These are phyloP conservation scores for Artomyces pyxidatus DNA, from an alignment of 768 basidiomycete species.

Conservation along the genomic window DNA sequence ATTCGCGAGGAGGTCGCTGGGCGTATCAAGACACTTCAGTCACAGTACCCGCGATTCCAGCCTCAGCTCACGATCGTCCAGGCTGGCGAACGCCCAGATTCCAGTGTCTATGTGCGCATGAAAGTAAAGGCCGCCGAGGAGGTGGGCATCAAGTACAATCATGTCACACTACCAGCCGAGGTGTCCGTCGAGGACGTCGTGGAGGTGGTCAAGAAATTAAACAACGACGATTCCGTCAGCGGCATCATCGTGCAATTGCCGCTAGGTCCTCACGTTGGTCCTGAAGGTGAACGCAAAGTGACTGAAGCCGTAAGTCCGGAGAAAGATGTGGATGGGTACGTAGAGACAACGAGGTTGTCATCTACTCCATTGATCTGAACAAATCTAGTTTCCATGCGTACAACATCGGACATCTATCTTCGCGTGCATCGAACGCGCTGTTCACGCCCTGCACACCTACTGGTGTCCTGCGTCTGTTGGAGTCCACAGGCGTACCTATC, in stretches of 20 bases:
- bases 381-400: slow-evolving; percentile 85
- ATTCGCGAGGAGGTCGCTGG: slow-evolving; percentile 72
- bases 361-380: background rate
- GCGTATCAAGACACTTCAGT: slow-evolving; percentile 55
- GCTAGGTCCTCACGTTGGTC: slow-evolving; percentile 70
- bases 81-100: slow-evolving; percentile 88
- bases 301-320: slow-evolving; percentile 92
- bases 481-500: slow-evolving; percentile 73
- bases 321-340: slow-evolving; percentile 96
- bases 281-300: slow-evolving; percentile 80
- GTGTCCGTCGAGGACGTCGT: slow-evolving; percentile 72
- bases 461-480: slow-evolving; percentile 84
- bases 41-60: slow-evolving; percentile 77
- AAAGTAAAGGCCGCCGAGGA: slow-evolving; percentile 94
- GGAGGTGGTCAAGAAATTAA: slow-evolving; percentile 69
- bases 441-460: slow-evolving; percentile 95
- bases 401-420: slow-evolving; percentile 93
- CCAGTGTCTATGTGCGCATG: slow-evolving; percentile 91
- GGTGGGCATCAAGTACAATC: slow-evolving; percentile 82
- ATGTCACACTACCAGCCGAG: slow-evolving; percentile 64
- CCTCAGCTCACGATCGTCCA: slow-evolving; percentile 90
- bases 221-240: slow-evolving; percentile 70
- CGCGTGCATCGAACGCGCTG: slow-evolving; percentile 80
- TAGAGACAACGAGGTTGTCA: slow-evolving; percentile 3
- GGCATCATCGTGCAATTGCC: slow-evolving; percentile 96